Percentiles rank a stretch among this genome's conserved stretches.
phyloP scores from a whole-genome alignment of 768 basidiomycete species.

The Collybia sordida region DNA sequence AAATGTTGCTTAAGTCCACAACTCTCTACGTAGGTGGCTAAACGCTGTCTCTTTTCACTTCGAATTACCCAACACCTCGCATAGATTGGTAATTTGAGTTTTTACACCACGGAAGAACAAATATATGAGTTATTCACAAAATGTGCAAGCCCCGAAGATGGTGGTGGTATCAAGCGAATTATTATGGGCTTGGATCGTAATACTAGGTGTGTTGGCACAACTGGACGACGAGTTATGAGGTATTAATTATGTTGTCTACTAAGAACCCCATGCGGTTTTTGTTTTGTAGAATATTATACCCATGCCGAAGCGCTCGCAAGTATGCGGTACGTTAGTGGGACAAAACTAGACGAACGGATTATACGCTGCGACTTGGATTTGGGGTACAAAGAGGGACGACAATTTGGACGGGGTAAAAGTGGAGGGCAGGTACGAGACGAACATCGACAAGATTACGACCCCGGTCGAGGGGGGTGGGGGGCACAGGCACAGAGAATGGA shows the following conservation, averaged over 20 bases:
- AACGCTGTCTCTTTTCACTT: constrained; percentile 19
- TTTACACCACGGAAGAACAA: constrained; percentile 95
- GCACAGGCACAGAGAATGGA: constrained; percentile 78
- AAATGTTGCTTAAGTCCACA: constrained; percentile 78
- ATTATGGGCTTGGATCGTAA: constrained; percentile 95
- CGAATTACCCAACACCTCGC: constrained; percentile 9
- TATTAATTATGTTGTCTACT: constrained; percentile 13
- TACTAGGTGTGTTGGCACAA: constrained; percentile 54
- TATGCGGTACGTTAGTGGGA: constrained; percentile 94
- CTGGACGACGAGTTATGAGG: not conserved
- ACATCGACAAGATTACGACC: constrained; percentile 95
- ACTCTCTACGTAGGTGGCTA: constrained; percentile 81
- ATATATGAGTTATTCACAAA: constrained; percentile 92
- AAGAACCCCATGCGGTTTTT: constrained; percentile 92
- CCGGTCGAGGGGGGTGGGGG: constrained; percentile 94
- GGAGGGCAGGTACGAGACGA: constrained; percentile 98
- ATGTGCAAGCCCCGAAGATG: constrained; percentile 83
- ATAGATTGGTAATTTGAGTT: constrained; percentile 90
- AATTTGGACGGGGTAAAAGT: constrained; percentile 96
- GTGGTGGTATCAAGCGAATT: constrained; percentile 89
- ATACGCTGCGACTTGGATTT: constrained; percentile 97
- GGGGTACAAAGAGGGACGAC: constrained; percentile 94
- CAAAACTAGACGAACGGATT: constrained; percentile 97
- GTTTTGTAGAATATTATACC: constrained; percentile 96
- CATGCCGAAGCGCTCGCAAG: constrained; percentile 91